Conservation (phyloP, 768 basidiomycete genomes). For the Podaxis pistillaris region DNA sequence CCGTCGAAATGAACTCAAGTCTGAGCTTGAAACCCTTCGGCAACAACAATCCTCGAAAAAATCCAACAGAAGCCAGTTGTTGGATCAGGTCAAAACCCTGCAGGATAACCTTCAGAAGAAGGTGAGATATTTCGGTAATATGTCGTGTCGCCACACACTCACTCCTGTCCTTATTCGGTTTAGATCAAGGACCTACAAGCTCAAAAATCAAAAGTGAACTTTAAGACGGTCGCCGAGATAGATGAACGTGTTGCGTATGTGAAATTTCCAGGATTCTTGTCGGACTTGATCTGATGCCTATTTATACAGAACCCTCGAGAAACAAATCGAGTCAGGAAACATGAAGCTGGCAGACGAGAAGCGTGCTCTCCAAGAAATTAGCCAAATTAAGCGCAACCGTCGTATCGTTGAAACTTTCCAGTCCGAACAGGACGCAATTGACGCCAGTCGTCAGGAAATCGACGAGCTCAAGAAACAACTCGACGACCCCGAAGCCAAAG, state of each 20-base stretch:
- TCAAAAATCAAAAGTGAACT: constrained; percentile 72
- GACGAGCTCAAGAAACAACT: constrained; percentile 81
- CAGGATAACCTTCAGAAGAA: constrained; percentile 83
- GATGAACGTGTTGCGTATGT: constrained; percentile 84
- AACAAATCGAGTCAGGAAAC: constrained; percentile 86
- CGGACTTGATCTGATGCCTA: constrained; percentile 10
- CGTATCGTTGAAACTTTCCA: constrained; percentile 81
- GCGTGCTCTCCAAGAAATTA: constrained; percentile 90
- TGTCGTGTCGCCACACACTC: background rate
- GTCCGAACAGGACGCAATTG: constrained; percentile 75
- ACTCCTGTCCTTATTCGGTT: constrained; percentile 8
- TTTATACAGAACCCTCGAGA: constrained; percentile 68
- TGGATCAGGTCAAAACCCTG: constrained; percentile 76
- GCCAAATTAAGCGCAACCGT: constrained; percentile 64
- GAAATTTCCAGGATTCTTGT: background rate
- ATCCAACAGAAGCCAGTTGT: constrained; percentile 60
- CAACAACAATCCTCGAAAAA: constrained; percentile 79
- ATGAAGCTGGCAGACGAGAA: constrained; percentile 96
- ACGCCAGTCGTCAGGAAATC: constrained; percentile 67
- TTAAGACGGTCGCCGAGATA: constrained; percentile 81
- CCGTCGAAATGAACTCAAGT: constrained; percentile 64
- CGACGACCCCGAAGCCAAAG: constrained; percentile 89
- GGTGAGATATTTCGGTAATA: constrained; percentile 37
- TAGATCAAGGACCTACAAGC: constrained; percentile 88
- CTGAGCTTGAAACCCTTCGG: constrained; percentile 80